Percentiles rank a stretch among this genome's conserved stretches.
Conservation (phyloP, 805 yeast genomes). For the Metschnikowia lochheadii region DNA sequence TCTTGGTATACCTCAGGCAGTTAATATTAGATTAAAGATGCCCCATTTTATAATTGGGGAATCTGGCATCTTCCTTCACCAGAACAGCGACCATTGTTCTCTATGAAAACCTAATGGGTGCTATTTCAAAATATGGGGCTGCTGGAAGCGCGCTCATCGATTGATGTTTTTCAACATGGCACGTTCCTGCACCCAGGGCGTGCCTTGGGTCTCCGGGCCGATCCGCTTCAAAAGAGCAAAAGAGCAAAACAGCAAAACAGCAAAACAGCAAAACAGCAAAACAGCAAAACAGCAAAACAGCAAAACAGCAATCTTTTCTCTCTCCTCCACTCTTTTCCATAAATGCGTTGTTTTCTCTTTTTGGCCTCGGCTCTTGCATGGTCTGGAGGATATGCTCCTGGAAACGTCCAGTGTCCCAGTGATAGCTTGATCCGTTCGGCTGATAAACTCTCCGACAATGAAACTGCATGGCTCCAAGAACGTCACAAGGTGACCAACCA, state of each 20-base stretch:
- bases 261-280: too few species aligned
- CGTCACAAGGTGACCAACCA: slow-evolving; percentile 39
- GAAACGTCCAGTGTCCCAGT: slow-evolving; percentile 14
- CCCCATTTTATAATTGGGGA: too few species aligned
- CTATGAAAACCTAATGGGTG: too few species aligned
- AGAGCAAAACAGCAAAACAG: background rate
- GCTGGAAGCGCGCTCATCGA: too few species aligned
- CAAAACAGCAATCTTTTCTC: background rate
- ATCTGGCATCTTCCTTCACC: too few species aligned
- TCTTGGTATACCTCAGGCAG: too few species aligned
- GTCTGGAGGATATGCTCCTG: slow-evolving; percentile 18
- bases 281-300: background rate
- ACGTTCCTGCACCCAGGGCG: background rate
- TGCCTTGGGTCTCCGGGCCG: background rate
- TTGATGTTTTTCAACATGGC: too few species aligned
- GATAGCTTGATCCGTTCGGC: slow-evolving; percentile 14
- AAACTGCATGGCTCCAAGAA: slow-evolving; percentile 14
- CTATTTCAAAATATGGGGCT: too few species aligned
- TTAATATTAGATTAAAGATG: too few species aligned
- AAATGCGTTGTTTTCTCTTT: slow-evolving; percentile 7
- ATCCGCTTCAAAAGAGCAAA: too few species aligned
- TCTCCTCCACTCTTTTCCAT: background rate
- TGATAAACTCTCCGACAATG: slow-evolving; percentile 8
- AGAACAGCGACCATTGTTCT: too few species aligned
- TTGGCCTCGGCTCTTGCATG: slow-evolving; percentile 14